Conservation (phyloP, 1,139 yeast species). For the Schwanniomyces etchellsii region DNA sequence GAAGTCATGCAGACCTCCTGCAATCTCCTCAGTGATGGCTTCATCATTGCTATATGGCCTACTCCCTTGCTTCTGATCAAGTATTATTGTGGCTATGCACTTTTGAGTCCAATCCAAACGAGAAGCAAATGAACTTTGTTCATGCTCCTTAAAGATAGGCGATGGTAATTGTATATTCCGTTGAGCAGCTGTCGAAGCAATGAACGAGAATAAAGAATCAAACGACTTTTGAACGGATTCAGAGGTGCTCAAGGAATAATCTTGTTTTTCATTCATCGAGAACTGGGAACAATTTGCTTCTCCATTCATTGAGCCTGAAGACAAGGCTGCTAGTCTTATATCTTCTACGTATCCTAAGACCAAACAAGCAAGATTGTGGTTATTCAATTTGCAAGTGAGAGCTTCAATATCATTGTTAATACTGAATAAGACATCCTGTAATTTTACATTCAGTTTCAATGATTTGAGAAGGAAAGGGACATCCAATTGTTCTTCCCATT, state of each 20-base stretch:
- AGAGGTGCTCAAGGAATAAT: background rate
- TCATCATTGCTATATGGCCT: too few relatives aligned
- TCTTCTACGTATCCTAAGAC: constrained; percentile 44
- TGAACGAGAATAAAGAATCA: constrained; percentile 47
- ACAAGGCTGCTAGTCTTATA: constrained; percentile 21
- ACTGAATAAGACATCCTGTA: constrained; percentile 27
- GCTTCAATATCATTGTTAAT: constrained; percentile 27
- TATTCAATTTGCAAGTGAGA: constrained; percentile 22
- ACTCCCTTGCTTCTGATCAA: too few relatives aligned
- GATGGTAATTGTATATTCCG: constrained; percentile 43
- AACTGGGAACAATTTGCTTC: constrained; percentile 5
- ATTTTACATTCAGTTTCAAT: constrained; percentile 27
- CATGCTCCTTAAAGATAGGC: constrained; percentile 24
- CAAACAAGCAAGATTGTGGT: constrained; percentile 41
- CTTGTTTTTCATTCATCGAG: background rate
- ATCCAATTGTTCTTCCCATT: constrained; percentile 12
- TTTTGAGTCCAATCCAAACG: constrained; percentile 47
- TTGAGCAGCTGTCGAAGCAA: constrained; percentile 52
- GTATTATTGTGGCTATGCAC: constrained; percentile 42
- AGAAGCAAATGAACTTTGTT: constrained; percentile 18
- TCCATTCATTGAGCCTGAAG: background rate
- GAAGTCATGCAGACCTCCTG: background rate
- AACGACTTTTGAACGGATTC: constrained; percentile 11
- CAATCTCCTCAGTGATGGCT: background rate
- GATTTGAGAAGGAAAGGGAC: constrained; percentile 25